phyloP scores from a whole-genome alignment of 208 protist genomes.

The Leishmania lainsoni region DNA sequence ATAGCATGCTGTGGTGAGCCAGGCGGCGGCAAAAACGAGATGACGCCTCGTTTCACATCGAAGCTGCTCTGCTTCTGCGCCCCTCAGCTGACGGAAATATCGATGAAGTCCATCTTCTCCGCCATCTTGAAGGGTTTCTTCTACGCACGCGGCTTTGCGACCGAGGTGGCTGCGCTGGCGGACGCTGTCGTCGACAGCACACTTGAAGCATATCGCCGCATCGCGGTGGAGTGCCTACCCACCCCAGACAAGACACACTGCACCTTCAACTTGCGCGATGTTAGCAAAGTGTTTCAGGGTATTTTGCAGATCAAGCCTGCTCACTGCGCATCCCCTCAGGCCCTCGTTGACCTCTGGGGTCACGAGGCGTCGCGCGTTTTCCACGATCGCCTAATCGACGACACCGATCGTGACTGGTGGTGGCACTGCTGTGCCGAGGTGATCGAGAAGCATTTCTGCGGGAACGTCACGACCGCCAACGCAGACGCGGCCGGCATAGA shows the following conservation, averaged over 20 bases:
- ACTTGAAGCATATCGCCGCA: slow-evolving; percentile 93
- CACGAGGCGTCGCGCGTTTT: slow-evolving; percentile 97
- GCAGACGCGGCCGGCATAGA: slow-evolving; percentile 14
- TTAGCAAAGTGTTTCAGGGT: slow-evolving; percentile 97
- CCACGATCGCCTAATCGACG: slow-evolving; percentile 95
- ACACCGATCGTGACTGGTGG: slow-evolving; percentile 92
- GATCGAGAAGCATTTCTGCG: slow-evolving; percentile 62
- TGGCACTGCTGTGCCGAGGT: slow-evolving; percentile 74
- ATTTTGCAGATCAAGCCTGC: slow-evolving; percentile 88
- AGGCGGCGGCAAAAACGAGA: slow-evolving; percentile 94
- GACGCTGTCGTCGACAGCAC: slow-evolving; percentile 89
- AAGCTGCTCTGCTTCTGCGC: slow-evolving; percentile 93
- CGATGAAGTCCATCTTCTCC: slow-evolving; percentile 93
- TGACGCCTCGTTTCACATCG: slow-evolving; percentile 91
- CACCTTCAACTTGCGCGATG: slow-evolving; percentile 98
- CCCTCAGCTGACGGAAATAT: slow-evolving; percentile 82
- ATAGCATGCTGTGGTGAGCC: slow-evolving; percentile 93
- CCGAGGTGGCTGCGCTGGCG: slow-evolving; percentile 49
- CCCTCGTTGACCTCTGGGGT: slow-evolving; percentile 91
- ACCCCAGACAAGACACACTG: slow-evolving; percentile 98
- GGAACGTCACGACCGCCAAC: slow-evolving; percentile 39
- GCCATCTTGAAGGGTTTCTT: slow-evolving; percentile 94
- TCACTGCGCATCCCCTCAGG: slow-evolving; percentile 48
- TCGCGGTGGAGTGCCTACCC: slow-evolving; percentile 93
- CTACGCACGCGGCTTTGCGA: slow-evolving; percentile 41